Evolutionary conservation across 1,139 yeast species (phyloP), one percentile per base, ranked within the genome.

Genomic region (Pichia cactophila): DNA sequence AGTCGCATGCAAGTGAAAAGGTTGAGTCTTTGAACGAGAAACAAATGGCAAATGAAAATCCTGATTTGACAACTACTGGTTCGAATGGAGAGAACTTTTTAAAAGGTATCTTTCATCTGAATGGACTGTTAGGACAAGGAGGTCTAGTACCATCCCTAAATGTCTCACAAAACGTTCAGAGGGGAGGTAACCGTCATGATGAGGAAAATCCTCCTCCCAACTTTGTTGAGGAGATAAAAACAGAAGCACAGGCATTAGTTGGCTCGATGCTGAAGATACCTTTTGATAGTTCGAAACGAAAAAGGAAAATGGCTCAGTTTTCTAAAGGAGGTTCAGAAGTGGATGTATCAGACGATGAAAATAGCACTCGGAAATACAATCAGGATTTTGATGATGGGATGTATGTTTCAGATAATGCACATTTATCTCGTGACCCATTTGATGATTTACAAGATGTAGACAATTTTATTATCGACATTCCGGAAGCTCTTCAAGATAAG

Each of bases 371-470:
- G 28, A 12, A 23, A 6, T 20, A 20, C 9, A 2, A 28, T 28
- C 35, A 26, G 16, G 11, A n/a, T 26, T 20, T 33, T 7, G 35
- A 38, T 20, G 12, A 35, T 17, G 47, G 44, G 7, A 20, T 53
- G 10, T 54, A 43, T 47, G 51, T 54, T 36, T 55, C 56, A 10
- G 46, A 45, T 5, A 37, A 44, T 41, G 53, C 47, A 2, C 52
- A 50, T n/a, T 45, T 53, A 23, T 48, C 53, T 1, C 39, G 48
- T 26, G 55, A 56, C 43, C 57, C 57, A 10, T 63, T 62, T 53
- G 67, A 63, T 50, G 66, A 63, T 42, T 44, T 62, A 38, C 55
- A 58, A 45, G 53, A 60, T 41, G 53, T 57, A 36, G 56, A 56
- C 35, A 53, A 57, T 11, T 50, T 54, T 14, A 60, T 56, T 43